Evolutionary conservation across 306 rosid species (phyloP), one percentile per base, ranked within the genome.

Genomic region (Quercus bicolor): DNA sequence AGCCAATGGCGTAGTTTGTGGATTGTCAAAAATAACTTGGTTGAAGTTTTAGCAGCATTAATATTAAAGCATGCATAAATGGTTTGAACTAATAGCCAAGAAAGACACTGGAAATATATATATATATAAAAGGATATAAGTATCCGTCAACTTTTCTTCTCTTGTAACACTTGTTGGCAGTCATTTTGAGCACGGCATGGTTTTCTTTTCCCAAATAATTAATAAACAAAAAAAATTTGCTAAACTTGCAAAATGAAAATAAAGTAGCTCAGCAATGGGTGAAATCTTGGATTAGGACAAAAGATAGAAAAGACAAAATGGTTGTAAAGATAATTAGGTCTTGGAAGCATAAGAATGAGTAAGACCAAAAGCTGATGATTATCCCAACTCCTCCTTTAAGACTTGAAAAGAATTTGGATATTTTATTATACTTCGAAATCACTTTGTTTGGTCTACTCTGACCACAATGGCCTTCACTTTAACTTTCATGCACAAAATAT

Each of bases 401-500:
- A 48, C 4, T 48, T 48, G 12, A 40, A 40, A 40, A 40, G 12
- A 40, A 77, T 54, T 54, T 52, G 3, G 51, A 72, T 61, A 54
- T 79, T 5, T 61, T 23, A 3, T 72, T 74, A 77, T 78, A 9
- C 80, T 82, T 75, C 77, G 73, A 73, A 88, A 83, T 75, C 86
- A 78, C 13, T 85, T 84, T 82, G 76, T 77, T 78, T 70, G 80
- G 79, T 68, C 1, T 56, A 72, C 83, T 40, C 45, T 40, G 12
- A 40, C 81, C 84, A 78, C 53, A 51, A 56, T 28, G 48, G 34
- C 29, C 66, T 74, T 80, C 56, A 73, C 56, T 69, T 73, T 70
- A 61, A 75, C 65, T 82, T 62, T 77, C 77, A 85, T 78, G 83
- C 80, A 75, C 37, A 28, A 43, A 40, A 40, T 40, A 79, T 45